Conservation (phyloP, 2,329 filamentous ascomycete species). For the Colletotrichum gigasporum region DNA sequence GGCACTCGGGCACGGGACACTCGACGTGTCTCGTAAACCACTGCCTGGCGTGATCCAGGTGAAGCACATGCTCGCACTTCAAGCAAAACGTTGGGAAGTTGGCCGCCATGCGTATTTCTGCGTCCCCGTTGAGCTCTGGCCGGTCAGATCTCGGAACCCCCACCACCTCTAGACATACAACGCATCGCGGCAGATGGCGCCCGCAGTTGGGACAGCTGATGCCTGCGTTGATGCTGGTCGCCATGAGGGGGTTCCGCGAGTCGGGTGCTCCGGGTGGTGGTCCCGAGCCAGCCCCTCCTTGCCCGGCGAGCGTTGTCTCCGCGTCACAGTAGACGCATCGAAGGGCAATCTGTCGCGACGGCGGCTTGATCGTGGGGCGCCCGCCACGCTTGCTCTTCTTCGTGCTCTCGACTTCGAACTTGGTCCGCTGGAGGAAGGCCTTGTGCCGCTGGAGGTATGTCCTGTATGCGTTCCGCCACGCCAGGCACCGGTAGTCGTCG, state of each 20-base stretch:
- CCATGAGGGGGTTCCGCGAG: conserved; percentile 64
- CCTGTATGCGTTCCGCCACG: conserved; percentile 78
- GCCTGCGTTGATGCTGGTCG: conserved; percentile 66
- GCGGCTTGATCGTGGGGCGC: conserved; percentile 68
- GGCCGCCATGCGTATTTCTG: conserved; percentile 57
- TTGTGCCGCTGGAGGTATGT: conserved; percentile 78
- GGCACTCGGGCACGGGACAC: conserved; percentile 75
- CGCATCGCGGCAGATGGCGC: conserved; percentile 72
- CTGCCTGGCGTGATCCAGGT: conserved; percentile 72
- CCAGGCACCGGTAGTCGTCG: conserved; percentile 77
- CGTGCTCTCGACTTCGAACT: conserved; percentile 81
- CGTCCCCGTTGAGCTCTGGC: conserved; percentile 61
- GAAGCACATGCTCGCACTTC: conserved; percentile 73
- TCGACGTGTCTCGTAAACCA: conserved; percentile 74
- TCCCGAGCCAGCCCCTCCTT: conserved; percentile 25
- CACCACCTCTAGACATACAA: conserved; percentile 73
- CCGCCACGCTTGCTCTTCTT: conserved; percentile 74
- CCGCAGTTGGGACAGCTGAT: conserved; percentile 74
- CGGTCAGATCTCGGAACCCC: conserved; percentile 70
- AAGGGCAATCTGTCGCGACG: conserved; percentile 76
- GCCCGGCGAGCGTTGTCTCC: conserved; percentile 51
- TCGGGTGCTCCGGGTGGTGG: conserved; percentile 36
- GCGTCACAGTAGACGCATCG: conserved; percentile 81
- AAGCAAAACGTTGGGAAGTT: conserved; percentile 76
- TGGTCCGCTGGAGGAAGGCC: conserved; percentile 77